These are phyloP conservation scores for Xylariales sp. DNA, from an alignment of 2,329 filamentous ascomycete genomes.

Conservation along the genomic window DNA sequence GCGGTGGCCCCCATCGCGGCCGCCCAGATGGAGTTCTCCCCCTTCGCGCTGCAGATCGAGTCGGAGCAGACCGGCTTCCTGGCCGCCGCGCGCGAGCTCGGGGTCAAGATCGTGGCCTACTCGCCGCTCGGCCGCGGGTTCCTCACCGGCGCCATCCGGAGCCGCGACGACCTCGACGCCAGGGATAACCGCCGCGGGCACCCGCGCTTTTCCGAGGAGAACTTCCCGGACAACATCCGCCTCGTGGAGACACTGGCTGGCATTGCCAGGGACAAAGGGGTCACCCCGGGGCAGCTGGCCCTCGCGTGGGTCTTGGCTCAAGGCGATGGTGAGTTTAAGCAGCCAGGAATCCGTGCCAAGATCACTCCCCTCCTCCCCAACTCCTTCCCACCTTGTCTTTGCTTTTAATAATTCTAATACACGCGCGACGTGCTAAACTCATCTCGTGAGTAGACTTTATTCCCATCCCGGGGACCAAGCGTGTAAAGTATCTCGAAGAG, in stretches of 20 bases:
- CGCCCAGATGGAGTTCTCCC: constrained; percentile 47
- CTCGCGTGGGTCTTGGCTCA: constrained; percentile 50
- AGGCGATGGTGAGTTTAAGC: constrained; percentile 28
- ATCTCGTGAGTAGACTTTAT: constrained; percentile 57
- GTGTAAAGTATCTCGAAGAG: constrained; percentile 24
- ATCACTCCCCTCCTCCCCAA: constrained; percentile 25
- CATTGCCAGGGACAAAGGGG: constrained; percentile 26
- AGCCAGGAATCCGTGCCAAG: not conserved
- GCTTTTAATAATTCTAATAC: too few relatives aligned
- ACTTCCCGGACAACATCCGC: constrained; percentile 45
- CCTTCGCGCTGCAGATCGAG: constrained; percentile 55
- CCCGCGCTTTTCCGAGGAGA: constrained; percentile 39
- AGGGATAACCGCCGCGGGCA: constrained; percentile 32
- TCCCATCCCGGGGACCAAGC: constrained; percentile 30
- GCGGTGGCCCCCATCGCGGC: constrained; percentile 43
- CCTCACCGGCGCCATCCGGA: constrained; percentile 27
- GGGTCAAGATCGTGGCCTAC: constrained; percentile 49
- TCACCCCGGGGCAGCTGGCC: constrained; percentile 45
- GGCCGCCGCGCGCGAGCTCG: constrained; percentile 47
- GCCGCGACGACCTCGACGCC: constrained; percentile 35
- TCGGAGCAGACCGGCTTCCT: constrained; percentile 41
- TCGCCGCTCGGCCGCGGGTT: constrained; percentile 30
- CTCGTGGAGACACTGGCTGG: constrained; percentile 19
- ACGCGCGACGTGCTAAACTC: too few relatives aligned
- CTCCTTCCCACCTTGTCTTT: too few relatives aligned